These are phyloP conservation scores for Apiospora hydei DNA, from an alignment of 2,329 filamentous ascomycete genomes.

Conservation along the genomic window DNA sequence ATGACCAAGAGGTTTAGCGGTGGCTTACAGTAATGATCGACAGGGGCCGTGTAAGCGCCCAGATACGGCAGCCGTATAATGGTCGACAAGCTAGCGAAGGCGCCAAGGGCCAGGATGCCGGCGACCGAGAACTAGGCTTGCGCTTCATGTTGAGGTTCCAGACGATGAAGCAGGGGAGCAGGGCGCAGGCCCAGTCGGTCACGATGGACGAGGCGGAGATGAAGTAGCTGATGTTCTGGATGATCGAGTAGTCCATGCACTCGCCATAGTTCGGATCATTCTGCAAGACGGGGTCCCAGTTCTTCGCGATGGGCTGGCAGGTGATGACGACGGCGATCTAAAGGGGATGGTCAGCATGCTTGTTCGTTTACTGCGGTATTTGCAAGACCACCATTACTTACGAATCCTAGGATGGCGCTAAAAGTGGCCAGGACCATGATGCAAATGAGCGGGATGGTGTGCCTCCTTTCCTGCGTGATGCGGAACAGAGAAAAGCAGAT, in stretches of 20 bases:
- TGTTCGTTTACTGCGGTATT: not conserved
- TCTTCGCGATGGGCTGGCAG: slow-evolving; percentile 18
- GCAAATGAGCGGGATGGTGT: not conserved
- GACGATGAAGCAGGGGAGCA: slow-evolving; percentile 23
- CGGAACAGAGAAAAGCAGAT: slow-evolving; percentile 24
- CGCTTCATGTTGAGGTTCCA: slow-evolving; percentile 29
- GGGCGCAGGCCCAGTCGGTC: slow-evolving; percentile 27
- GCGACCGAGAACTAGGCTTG: slow-evolving; percentile 52
- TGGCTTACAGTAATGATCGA: slow-evolving; percentile 15
- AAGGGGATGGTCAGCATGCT: not conserved
- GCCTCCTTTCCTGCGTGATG: not conserved
- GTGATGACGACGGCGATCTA: slow-evolving; percentile 21
- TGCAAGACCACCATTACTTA: not conserved
- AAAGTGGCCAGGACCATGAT: slow-evolving; percentile 17
- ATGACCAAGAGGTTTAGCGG: too few species aligned
- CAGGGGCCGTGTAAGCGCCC: not conserved
- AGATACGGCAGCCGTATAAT: slow-evolving; percentile 24
- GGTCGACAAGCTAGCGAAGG: slow-evolving; percentile 30
- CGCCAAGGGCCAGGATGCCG: slow-evolving; percentile 51
- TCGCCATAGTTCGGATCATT: not conserved
- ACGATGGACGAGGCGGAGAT: slow-evolving; percentile 23
- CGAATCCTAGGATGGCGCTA: slow-evolving; percentile 20
- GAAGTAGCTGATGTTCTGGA: slow-evolving; percentile 23
- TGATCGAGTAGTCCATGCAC: not conserved
- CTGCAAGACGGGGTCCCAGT: slow-evolving; percentile 17